phyloP scores from a whole-genome alignment of 108 stramenopile species.

The Nitzschia putrida region DNA sequence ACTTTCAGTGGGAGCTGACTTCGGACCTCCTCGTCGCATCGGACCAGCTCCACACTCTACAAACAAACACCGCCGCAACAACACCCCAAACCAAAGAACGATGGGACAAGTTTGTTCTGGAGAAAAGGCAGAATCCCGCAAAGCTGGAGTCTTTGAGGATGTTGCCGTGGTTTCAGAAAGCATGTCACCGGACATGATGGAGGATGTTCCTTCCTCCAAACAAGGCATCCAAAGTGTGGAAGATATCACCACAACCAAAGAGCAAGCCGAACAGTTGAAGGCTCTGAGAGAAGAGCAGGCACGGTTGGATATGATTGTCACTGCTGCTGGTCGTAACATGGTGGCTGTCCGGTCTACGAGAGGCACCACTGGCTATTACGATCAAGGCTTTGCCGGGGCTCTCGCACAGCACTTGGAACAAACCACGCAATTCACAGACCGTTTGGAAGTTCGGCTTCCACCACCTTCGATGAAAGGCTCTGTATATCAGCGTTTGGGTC shows the following conservation, averaged over 20 bases:
- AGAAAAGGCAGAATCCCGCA: conserved; percentile 26
- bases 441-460: conserved; percentile 24
- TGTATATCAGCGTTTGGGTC: conserved; percentile 28
- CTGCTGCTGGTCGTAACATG: conserved; percentile 50
- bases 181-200: conserved; percentile 1
- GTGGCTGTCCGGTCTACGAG: conserved; percentile 54
- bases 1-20: no score
- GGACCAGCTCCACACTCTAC: neutral
- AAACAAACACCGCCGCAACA: neutral
- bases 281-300: conserved; percentile 44
- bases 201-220: conserved; percentile 7
- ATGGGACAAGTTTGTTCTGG: conserved; percentile 48
- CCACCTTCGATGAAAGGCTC: neutral
- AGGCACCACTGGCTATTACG: conserved; percentile 50
- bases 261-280: conserved; percentile 31
- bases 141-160: conserved; percentile 25
- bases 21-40: neutral
- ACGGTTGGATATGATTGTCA: conserved; percentile 51
- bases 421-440: conserved; percentile 45
- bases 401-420: conserved; percentile 50
- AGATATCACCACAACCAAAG: conserved; percentile 1
- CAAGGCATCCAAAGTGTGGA: conserved; percentile 6
- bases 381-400: conserved; percentile 62
- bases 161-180: conserved; percentile 3
- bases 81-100: neutral